A percentile compares a stretch with the other conserved stretches of the same genome.
These are phyloP conservation scores for Candida insectalens DNA, from an alignment of 805 yeast species.

Conservation along the genomic window DNA sequence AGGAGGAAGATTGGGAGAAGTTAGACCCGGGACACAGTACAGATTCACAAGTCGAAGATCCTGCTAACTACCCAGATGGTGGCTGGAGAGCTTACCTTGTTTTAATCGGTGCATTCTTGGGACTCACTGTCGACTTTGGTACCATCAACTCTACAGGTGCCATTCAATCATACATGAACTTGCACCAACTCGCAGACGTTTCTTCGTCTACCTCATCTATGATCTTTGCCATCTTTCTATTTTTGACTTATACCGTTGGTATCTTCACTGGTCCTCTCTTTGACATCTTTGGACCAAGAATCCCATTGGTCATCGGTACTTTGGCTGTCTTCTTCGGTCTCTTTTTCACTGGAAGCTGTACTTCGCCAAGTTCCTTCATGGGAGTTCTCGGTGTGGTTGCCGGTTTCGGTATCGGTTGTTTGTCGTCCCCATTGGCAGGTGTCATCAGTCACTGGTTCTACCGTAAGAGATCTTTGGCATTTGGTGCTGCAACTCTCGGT, in stretches of 20 bases:
- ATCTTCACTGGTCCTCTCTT: constrained; percentile 33
- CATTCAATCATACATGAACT: constrained; percentile 46
- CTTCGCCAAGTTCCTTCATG: constrained; percentile 33
- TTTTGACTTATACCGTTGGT: constrained; percentile 32
- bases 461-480: constrained; percentile 40
- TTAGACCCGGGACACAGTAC: no score
- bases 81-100: constrained; percentile 47
- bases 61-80: constrained; percentile 44
- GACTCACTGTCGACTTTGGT: constrained; percentile 48
- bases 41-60: constrained; percentile 17
- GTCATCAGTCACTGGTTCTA: constrained; percentile 53
- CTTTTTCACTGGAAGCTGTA: constrained; percentile 30
- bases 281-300: constrained; percentile 31
- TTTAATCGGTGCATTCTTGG: constrained; percentile 44
- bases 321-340: constrained; percentile 25
- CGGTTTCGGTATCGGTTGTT: constrained; percentile 33
- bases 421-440: constrained; percentile 46
- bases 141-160: constrained; percentile 51
- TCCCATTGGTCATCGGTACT: constrained; percentile 26
- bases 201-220: constrained; percentile 45
- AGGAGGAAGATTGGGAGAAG: no score
- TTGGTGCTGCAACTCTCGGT: constrained; percentile 47
- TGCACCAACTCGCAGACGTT: constrained; percentile 36
- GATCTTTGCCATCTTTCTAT: constrained; percentile 50
- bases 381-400: constrained; percentile 34